A percentile compares a stretch with the other conserved stretches of the same genome.
phyloP scores from a whole-genome alignment of 345 rosid genomes.

The Eucalyptus marginata region DNA sequence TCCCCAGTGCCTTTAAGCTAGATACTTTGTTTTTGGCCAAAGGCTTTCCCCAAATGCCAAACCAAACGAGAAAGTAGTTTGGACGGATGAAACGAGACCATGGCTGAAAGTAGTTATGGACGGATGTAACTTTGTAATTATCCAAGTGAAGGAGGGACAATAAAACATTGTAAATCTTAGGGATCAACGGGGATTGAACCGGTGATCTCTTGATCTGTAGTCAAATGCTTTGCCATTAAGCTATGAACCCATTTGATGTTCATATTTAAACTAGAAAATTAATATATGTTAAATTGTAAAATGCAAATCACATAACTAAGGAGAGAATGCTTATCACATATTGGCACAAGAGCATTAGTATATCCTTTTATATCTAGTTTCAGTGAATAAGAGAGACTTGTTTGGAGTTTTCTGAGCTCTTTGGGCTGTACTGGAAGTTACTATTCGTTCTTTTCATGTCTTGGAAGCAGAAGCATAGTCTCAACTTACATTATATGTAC shows the following conservation, averaged over 20 bases:
- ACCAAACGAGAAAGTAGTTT: no score
- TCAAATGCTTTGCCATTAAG: constrained; percentile 83
- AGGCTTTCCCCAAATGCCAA: no score
- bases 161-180: no score
- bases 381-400: not conserved
- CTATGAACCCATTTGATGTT: constrained; percentile 28
- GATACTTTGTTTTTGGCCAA: no score
- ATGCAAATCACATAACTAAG: not conserved
- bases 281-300: no score
- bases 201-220: constrained; percentile 64
- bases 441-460: not conserved
- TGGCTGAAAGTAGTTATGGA: no score
- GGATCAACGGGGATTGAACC: no score
- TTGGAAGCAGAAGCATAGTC: not conserved
- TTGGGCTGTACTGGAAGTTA: not conserved
- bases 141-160: no score
- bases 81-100: no score
- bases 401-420: not conserved
- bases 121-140: no score
- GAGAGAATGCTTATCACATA: not conserved
- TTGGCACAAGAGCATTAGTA: not conserved
- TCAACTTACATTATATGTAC: not conserved
- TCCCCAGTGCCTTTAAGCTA: no score
- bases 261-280: no score
- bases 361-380: not conserved